phyloP scores from a whole-genome alignment of 2,329 filamentous ascomycete species.

The Sarocladium oryzae region DNA sequence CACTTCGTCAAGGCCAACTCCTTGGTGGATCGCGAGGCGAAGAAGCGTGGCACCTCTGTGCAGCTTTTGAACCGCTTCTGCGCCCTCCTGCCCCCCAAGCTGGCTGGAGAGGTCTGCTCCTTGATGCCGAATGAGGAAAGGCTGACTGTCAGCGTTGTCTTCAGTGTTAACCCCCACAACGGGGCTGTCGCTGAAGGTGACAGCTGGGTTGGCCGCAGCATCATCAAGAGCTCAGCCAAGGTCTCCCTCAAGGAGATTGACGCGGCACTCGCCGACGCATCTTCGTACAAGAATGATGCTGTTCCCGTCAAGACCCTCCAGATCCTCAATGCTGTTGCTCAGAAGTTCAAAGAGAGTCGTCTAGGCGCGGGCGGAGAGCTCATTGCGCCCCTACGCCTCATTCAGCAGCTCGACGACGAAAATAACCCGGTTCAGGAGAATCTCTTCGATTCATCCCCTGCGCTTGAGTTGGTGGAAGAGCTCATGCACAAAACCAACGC shows the following conservation, averaged over 20 bases:
- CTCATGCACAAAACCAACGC: slow-evolving; percentile 88
- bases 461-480: slow-evolving; percentile 92
- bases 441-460: slow-evolving; percentile 84
- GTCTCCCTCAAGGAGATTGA: slow-evolving; percentile 83
- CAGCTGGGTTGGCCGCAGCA: slow-evolving; percentile 87
- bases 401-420: slow-evolving; percentile 95
- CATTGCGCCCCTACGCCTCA: slow-evolving; percentile 77
- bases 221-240: slow-evolving; percentile 87
- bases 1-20: slow-evolving; percentile 97
- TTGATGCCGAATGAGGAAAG: slow-evolving; percentile 82
- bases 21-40: slow-evolving; percentile 91
- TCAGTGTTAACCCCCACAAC: slow-evolving; percentile 77
- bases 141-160: slow-evolving; percentile 86
- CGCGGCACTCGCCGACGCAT: slow-evolving; percentile 61
- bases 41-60: slow-evolving; percentile 94
- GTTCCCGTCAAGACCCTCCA: slow-evolving; percentile 71
- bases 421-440: slow-evolving; percentile 96
- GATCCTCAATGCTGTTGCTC: slow-evolving; percentile 72
- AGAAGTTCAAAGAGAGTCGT: slow-evolving; percentile 84
- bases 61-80: slow-evolving; percentile 85
- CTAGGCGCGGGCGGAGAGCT: slow-evolving; percentile 73
- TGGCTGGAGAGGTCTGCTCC: slow-evolving; percentile 83
- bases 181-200: slow-evolving; percentile 77
- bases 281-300: slow-evolving; percentile 56
- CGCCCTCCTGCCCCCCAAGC: slow-evolving; percentile 80